phyloP scores from a whole-genome alignment of 208 protist species.

The Acanthamoeba comandoni region DNA sequence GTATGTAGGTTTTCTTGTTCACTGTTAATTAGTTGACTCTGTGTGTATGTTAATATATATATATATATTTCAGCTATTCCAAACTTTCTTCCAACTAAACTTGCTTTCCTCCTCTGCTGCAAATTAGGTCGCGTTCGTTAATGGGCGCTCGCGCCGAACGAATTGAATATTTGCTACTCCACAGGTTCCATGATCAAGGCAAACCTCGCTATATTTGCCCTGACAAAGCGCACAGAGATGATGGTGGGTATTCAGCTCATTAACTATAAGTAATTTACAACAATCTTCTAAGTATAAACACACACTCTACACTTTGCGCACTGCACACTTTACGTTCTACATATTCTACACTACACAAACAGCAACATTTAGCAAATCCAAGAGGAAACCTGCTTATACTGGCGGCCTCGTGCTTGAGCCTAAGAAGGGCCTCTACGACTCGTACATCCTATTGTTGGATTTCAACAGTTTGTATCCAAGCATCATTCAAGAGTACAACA shows the following conservation, averaged over 20 bases:
- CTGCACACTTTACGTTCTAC: neutral
- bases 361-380: slow-evolving; percentile 34
- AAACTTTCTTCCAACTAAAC: neutral
- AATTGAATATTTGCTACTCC: slow-evolving; percentile 98
- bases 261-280: neutral
- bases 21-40: neutral
- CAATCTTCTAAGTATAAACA: neutral
- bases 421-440: slow-evolving; percentile 97
- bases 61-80: neutral
- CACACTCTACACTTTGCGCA: neutral
- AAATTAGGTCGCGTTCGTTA: slow-evolving; percentile 87
- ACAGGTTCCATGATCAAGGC: slow-evolving; percentile 91
- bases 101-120: neutral
- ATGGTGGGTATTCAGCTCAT: slow-evolving; percentile 5
- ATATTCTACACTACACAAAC: neutral
- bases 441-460: slow-evolving; percentile 98
- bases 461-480: slow-evolving; percentile 99
- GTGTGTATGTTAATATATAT: too few relatives aligned
- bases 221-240: neutral
- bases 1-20: slow-evolving; percentile 73
- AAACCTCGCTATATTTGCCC: slow-evolving; percentile 59
- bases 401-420: slow-evolving; percentile 95
- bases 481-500: slow-evolving; percentile 99
- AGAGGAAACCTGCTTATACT: slow-evolving; percentile 80
- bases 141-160: slow-evolving; percentile 95